Percentiles rank a stretch among this genome's conserved stretches.
phyloP scores from a whole-genome alignment of 2,329 filamentous ascomycete species.

The Diaporthe ilicicola region DNA sequence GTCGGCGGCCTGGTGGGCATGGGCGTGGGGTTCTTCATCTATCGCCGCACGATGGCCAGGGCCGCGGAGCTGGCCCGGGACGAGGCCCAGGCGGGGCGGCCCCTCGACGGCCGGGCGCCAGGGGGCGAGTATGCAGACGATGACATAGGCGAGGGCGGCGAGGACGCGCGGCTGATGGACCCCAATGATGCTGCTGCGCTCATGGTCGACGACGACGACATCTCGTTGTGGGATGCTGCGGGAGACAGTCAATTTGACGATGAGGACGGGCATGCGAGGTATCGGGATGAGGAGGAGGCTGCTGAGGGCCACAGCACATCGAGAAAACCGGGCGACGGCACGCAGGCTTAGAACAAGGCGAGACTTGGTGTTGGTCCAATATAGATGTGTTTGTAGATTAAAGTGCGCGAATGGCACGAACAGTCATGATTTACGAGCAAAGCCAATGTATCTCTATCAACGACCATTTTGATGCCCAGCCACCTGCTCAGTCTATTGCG shows the following conservation, averaged over 20 bases:
- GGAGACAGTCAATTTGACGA: conserved; percentile 45
- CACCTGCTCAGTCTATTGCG: neutral
- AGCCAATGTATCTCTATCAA: conserved; percentile 14
- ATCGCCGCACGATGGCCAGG: conserved; percentile 72
- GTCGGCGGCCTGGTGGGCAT: conserved; percentile 76
- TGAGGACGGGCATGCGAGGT: conserved; percentile 37
- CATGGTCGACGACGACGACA: conserved; percentile 65
- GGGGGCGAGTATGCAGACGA: conserved; percentile 46
- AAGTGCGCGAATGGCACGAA: neutral
- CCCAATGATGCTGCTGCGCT: conserved; percentile 57
- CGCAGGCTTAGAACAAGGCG: conserved; percentile 6
- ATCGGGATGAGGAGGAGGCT: conserved; percentile 42
- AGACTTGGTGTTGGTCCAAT: neutral
- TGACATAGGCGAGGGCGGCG: conserved; percentile 51
- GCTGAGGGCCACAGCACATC: conserved; percentile 34
- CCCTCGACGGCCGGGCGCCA: conserved; percentile 23
- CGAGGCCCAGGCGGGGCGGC: conserved; percentile 45
- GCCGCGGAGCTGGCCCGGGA: conserved; percentile 65
- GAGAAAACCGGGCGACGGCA: conserved; percentile 31
- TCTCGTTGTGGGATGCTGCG: conserved; percentile 63
- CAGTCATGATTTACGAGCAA: conserved; percentile 37
- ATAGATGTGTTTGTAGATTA: conserved; percentile 35
- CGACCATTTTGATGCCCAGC: neutral
- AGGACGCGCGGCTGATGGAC: conserved; percentile 40
- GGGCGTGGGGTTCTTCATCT: conserved; percentile 85